A percentile compares a stretch with the other conserved stretches of the same genome.
phyloP scores from a whole-genome alignment of 2,329 filamentous ascomycete genomes.

The Fusarium nygamai region DNA sequence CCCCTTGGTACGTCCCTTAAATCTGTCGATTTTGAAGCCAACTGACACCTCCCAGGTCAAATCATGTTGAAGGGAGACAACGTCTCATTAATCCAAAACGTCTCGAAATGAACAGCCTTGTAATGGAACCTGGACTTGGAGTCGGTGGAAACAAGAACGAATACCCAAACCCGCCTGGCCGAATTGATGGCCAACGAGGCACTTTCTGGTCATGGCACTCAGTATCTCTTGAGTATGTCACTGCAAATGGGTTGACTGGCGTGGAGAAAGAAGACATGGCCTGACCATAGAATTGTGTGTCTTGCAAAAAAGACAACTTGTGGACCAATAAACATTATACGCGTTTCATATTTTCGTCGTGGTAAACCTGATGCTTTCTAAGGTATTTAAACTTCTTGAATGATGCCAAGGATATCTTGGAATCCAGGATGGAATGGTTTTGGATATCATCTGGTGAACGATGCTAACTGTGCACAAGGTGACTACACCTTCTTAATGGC shows the following conservation, averaged over 20 bases:
- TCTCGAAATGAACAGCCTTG: constrained; percentile 44
- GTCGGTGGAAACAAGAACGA: constrained; percentile 17
- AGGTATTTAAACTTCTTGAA: neutral
- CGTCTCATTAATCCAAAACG: constrained; percentile 79
- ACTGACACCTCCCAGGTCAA: constrained; percentile 67
- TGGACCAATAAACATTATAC: constrained; percentile 23
- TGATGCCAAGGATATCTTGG: neutral
- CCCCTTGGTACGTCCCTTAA: constrained; percentile 71
- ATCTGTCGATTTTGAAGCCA: neutral
- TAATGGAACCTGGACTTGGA: constrained; percentile 2
- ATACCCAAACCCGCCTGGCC: constrained; percentile 33
- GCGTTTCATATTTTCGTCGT: neutral
- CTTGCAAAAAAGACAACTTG: constrained; percentile 14
- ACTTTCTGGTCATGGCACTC: constrained; percentile 22
- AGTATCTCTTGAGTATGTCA: constrained; percentile 8
- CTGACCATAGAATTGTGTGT: constrained; percentile 18
- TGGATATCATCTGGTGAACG: neutral
- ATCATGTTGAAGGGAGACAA: constrained; percentile 91
- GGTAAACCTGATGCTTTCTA: neutral
- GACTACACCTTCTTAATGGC: neutral
- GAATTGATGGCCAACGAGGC: constrained; percentile 22
- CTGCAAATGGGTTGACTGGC: constrained; percentile 10
- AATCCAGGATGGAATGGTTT: neutral
- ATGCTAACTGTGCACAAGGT: neutral
- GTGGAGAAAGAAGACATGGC: constrained; percentile 11